Base-by-base conservation (phyloP, 768 basidiomycete species). In the Trametes punicea region DNA sequence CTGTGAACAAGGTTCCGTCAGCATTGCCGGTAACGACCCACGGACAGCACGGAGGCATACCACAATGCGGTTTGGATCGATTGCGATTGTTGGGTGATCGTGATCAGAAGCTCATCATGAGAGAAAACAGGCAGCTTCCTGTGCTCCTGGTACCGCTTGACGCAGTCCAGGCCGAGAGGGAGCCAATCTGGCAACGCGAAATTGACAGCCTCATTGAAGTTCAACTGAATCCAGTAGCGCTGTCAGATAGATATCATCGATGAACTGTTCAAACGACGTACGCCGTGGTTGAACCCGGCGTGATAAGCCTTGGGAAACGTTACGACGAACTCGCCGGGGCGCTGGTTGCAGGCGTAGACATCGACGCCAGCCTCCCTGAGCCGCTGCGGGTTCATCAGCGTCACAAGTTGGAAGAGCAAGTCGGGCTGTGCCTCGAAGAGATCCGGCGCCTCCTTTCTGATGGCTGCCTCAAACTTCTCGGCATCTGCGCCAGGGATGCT, bases 141-240 rank as follows among this genome's bases (percentile, higher is more conserved):
- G 71, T 97, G 88, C 60, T 91, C 85, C 64, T 91, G 85, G 70
- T 99, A 98, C 39, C 91, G 82, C 66, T 86, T 80, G 11, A 95
- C 93, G 67, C 93, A 97, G 54, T 90, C 90, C 36, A 89, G 81
- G 31, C 91, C 97, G 60, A 82, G 84, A 7, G 87, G 77, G 42
- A 98, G 75, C 97, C 97, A 99, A 69, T 98, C 93, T 23, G 94
- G 92, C 25, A 97, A 76, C 10, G 97, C 96, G 66, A 98, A 98
- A 71, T 99, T 98, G 66, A 98, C 96, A 3, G 96, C 97, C 75
- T 98, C 97, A 70, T 98, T 98, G 77, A 98, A 95, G 74, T 99
- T 99, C 65, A 98, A 75, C 94, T 97, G 55, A 39, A 55, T 46
- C 26, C 40, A 10, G 15, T 16, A n/a, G 44, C 40, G 21, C 34